phyloP scores from a whole-genome alignment of 2,329 filamentous ascomycete species.

The Ampelomyces quisqualis region DNA sequence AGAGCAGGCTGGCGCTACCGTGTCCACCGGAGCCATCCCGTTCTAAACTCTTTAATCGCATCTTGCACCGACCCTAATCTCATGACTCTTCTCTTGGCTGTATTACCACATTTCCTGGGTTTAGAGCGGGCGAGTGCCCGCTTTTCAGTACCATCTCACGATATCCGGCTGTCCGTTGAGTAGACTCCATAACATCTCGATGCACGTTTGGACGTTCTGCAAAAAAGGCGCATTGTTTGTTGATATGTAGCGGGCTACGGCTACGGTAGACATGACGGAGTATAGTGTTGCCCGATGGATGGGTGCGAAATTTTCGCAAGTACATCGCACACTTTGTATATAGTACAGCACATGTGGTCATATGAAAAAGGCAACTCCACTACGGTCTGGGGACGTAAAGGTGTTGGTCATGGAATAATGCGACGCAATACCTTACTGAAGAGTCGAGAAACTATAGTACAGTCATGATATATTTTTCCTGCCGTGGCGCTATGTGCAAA shows the following conservation, averaged over 20 bases:
- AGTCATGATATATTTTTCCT: conserved; percentile 15
- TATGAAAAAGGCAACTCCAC: conserved; percentile 12
- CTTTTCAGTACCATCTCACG: conserved; percentile 21
- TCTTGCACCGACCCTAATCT: conserved; percentile 38
- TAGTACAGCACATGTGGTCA: conserved; percentile 28
- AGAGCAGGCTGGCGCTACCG: conserved; percentile 32
- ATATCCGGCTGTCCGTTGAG: conserved; percentile 31
- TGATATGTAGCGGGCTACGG: conserved; percentile 22
- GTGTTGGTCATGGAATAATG: neutral
- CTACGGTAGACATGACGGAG: conserved; percentile 19
- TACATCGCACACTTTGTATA: conserved; percentile 35
- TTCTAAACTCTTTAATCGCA: conserved; percentile 37
- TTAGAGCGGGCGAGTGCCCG: conserved; percentile 28
- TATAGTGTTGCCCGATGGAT: conserved; percentile 14
- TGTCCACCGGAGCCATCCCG: conserved; percentile 40
- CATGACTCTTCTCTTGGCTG: conserved; percentile 44
- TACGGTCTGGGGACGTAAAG: neutral
- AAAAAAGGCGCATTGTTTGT: conserved; percentile 27
- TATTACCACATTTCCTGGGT: conserved; percentile 42
- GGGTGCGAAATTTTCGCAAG: conserved; percentile 11
- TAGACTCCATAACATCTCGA: conserved; percentile 16
- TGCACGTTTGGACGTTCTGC: conserved; percentile 21
- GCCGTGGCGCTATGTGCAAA: conserved; percentile 16
- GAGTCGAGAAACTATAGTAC: conserved; percentile 37
- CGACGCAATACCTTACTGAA: conserved; percentile 26